These are phyloP conservation scores for Verticillium dahliae DNA, from an alignment of 2,329 filamentous ascomycete genomes.

Conservation along the genomic window DNA sequence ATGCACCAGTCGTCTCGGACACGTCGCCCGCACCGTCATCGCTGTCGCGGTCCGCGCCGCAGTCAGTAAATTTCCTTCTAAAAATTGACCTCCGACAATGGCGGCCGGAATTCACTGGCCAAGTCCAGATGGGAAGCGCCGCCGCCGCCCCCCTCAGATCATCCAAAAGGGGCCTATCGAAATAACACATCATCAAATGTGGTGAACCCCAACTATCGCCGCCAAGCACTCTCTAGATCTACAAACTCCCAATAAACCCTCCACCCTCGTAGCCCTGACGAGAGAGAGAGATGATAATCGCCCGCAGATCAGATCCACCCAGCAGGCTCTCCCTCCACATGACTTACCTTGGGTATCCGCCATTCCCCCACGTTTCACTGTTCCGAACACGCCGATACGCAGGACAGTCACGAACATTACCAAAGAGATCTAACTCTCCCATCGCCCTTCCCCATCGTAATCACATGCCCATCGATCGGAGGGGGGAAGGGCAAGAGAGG, in stretches of 20 bases:
- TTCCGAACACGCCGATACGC: neutral
- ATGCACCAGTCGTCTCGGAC: neutral
- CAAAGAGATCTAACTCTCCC: neutral
- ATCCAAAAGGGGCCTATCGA: neutral
- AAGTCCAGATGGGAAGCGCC: too few species aligned
- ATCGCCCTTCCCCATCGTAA: neutral
- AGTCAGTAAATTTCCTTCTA: neutral
- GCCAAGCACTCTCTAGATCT: neutral
- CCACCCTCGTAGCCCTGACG: neutral
- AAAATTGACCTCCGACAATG: too few species aligned
- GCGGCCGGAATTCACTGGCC: too few species aligned
- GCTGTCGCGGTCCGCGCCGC: neutral
- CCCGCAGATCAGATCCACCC: neutral
- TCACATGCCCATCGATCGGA: too few species aligned
- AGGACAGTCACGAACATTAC: neutral
- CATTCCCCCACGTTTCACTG: neutral
- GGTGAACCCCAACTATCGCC: neutral
- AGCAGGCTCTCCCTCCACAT: neutral
- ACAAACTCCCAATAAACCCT: neutral
- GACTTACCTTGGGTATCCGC: neutral
- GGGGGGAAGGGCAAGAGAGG: neutral
- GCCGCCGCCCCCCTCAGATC: neutral
- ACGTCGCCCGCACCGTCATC: neutral
- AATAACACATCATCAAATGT: neutral
- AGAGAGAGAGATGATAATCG: neutral